Evolutionary conservation across 2,329 filamentous ascomycete genomes (phyloP).

Genomic region (Colletotrichum sansevieriae): DNA sequence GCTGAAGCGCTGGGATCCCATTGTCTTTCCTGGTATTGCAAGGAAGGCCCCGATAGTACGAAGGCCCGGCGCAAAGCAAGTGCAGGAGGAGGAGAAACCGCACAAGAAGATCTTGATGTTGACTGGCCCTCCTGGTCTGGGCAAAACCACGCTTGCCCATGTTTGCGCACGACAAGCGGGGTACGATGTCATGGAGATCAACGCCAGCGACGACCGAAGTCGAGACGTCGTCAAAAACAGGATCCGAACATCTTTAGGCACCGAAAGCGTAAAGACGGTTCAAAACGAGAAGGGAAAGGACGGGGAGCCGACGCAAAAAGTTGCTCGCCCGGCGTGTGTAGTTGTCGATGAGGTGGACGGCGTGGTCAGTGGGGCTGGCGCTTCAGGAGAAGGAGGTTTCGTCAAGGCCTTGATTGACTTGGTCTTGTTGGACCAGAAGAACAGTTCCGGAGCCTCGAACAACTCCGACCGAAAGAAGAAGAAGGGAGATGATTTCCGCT

Average conservation of each 20-base stretch:
- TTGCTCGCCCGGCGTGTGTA: constrained; percentile 89
- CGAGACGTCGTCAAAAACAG: constrained; percentile 89
- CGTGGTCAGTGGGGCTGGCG: constrained; percentile 83
- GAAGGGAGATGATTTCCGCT: constrained; percentile 87
- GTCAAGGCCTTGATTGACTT: constrained; percentile 95
- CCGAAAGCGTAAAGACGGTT: constrained; percentile 89
- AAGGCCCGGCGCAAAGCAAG: constrained; percentile 58
- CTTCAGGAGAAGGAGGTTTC: constrained; percentile 90
- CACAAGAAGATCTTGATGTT: constrained; percentile 91
- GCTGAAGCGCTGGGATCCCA: constrained; percentile 93
- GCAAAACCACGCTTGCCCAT: constrained; percentile 96
- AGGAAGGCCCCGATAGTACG: constrained; percentile 65
- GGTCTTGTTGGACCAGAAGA: constrained; percentile 87
- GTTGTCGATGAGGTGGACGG: constrained; percentile 98
- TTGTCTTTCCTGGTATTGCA: constrained; percentile 86
- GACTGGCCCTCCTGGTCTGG: constrained; percentile 91
- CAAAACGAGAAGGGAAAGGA: constrained; percentile 69
- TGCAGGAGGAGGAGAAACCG: constrained; percentile 73
- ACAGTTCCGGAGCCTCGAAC: constrained; percentile 55
- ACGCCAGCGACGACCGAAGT: constrained; percentile 95
- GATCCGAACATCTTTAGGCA: constrained; percentile 92
- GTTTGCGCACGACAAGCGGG: constrained; percentile 96
- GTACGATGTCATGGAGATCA: constrained; percentile 97
- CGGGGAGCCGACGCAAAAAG: constrained; percentile 69
- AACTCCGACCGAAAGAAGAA: constrained; percentile 66